A percentile compares a stretch with the other conserved stretches of the same genome.
Evolutionary conservation across 1,284 basidiomycete genomes (phyloP).

Genomic region (Ustilago esculenta): DNA sequence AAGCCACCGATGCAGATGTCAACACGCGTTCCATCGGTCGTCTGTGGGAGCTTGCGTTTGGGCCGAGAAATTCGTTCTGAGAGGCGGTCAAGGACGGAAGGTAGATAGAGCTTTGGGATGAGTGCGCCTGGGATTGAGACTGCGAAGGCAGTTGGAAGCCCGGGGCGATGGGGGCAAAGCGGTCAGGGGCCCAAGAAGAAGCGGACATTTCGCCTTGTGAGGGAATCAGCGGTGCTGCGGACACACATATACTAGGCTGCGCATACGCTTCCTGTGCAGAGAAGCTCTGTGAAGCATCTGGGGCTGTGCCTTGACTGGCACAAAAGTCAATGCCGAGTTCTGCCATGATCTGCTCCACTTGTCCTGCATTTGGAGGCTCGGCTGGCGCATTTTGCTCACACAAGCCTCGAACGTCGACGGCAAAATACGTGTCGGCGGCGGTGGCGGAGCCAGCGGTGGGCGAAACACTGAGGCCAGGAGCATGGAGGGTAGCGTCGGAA

Average conservation of each 20-base stretch:
- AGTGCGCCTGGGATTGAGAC: slow-evolving; percentile 22
- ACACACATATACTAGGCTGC: background rate
- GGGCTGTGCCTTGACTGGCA: slow-evolving; percentile 2
- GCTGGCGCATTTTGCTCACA: slow-evolving; percentile 9
- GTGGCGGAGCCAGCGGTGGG: slow-evolving; percentile 4
- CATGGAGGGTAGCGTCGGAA: background rate
- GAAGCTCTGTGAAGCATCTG: slow-evolving; percentile 2
- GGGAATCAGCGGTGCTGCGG: slow-evolving; percentile 13
- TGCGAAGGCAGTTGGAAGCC: slow-evolving; percentile 3
- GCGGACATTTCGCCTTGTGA: slow-evolving; percentile 13
- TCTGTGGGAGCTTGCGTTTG: slow-evolving; percentile 26
- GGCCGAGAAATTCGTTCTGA: slow-evolving; percentile 30
- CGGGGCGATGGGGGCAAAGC: slow-evolving; percentile 1
- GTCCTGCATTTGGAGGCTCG: slow-evolving; percentile 17
- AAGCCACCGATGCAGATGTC: slow-evolving; percentile 14
- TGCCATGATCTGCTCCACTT: slow-evolving; percentile 33
- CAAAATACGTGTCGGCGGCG: slow-evolving; percentile 18
- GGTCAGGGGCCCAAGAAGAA: slow-evolving; percentile 18
- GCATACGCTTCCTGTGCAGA: slow-evolving; percentile 1
- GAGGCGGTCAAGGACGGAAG: slow-evolving; percentile 30
- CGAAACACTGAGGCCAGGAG: slow-evolving; percentile 1
- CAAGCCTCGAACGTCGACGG: slow-evolving; percentile 19
- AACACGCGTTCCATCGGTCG: slow-evolving; percentile 21
- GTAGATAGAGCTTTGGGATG: slow-evolving; percentile 29
- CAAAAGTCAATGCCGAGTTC: slow-evolving; percentile 26